Conservation (phyloP, 2,329 filamentous ascomycete genomes). For the Colletotrichum horii region DNA sequence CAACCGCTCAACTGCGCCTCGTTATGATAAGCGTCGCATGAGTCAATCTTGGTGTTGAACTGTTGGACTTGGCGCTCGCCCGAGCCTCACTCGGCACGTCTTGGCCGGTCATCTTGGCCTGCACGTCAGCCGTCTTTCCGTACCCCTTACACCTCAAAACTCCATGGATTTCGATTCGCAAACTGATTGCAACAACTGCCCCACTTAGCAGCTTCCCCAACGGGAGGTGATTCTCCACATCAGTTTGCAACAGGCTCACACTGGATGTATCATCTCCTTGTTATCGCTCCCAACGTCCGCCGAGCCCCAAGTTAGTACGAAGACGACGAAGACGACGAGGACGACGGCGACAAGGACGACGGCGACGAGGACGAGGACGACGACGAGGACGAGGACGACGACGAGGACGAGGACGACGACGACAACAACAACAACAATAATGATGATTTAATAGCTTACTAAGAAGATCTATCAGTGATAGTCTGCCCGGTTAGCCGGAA, state of each 20-base stretch:
- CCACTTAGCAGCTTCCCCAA: background rate
- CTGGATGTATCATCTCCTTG: background rate
- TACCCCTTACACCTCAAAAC: background rate
- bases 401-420: too few species aligned
- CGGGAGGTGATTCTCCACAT: background rate
- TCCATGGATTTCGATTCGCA: background rate
- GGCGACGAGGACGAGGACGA: too few species aligned
- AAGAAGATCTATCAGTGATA: too few species aligned
- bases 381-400: too few species aligned
- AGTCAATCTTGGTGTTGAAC: background rate
- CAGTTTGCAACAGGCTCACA: background rate
- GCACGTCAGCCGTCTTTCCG: background rate
- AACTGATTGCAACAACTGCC: background rate
- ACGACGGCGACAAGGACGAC: too few species aligned
- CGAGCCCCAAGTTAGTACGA: accelerated
- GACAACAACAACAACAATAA: too few species aligned
- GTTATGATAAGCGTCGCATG: background rate
- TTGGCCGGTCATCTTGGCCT: background rate
- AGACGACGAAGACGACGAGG: too few species aligned
- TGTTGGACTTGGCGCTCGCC: background rate
- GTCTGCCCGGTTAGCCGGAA: too few species aligned
- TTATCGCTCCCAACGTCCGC: background rate
- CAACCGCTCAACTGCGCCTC: background rate
- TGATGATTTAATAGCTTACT: too few species aligned
- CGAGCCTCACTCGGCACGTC: background rate